A percentile compares a stretch with the other conserved stretches of the same genome.
Conservation (phyloP, 2,329 filamentous ascomycete genomes). For the Cytospora piceae region DNA sequence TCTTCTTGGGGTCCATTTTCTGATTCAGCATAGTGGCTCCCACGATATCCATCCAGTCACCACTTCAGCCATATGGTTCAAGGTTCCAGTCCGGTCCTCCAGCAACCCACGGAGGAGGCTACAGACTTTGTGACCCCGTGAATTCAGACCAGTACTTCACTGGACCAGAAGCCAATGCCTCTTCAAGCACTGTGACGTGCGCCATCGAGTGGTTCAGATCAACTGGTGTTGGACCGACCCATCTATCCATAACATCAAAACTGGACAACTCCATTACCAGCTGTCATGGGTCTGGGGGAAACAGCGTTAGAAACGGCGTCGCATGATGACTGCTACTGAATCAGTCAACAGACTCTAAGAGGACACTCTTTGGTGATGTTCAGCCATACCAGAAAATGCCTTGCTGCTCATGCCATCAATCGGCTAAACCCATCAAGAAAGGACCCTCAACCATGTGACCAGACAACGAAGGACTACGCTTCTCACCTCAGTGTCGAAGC, state of each 20-base stretch:
- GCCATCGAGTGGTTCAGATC: conserved; percentile 16
- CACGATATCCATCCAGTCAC: conserved; percentile 32
- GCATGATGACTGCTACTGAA: conserved; percentile 50
- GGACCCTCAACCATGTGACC: conserved; percentile 52
- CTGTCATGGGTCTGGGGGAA: conserved; percentile 25
- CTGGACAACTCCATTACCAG: conserved; percentile 9
- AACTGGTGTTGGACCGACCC: conserved; percentile 22
- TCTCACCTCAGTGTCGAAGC: conserved; percentile 58
- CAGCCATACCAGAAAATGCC: conserved; percentile 49
- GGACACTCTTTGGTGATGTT: conserved; percentile 42
- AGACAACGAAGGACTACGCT: conserved; percentile 56
- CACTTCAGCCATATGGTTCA: conserved; percentile 1
- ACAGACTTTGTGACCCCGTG: conserved; percentile 11
- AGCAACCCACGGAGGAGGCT: conserved; percentile 7
- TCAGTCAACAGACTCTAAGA: conserved; percentile 47
- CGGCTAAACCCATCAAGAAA: conserved; percentile 57
- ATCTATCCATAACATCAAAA: conserved; percentile 9
- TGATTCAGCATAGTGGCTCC: conserved; percentile 21
- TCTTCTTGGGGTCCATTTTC: conserved; percentile 39
- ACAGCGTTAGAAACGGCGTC: conserved; percentile 38
- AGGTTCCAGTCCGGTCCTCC: neutral
- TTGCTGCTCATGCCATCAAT: conserved; percentile 53
- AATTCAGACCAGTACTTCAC: conserved; percentile 8
- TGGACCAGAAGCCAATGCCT: conserved; percentile 5
- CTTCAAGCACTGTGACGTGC: conserved; percentile 9